phyloP scores from a whole-genome alignment of 768 basidiomycete species.

The Amanita brunnescens region DNA sequence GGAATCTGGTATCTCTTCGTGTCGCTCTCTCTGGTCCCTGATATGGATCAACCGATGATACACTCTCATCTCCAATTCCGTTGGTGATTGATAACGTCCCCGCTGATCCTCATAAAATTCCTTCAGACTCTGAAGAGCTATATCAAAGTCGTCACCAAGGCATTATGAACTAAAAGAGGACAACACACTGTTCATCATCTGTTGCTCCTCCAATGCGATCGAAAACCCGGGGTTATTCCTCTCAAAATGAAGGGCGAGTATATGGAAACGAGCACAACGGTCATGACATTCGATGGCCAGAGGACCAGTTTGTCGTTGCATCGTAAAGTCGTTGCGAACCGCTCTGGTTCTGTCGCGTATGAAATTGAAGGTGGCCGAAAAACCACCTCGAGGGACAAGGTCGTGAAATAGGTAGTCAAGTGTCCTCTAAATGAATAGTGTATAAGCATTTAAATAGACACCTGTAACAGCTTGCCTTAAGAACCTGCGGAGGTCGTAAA shows the following conservation, averaged over 20 bases:
- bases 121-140: constrained; percentile 87
- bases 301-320: constrained; percentile 75
- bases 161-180: background rate
- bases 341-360: constrained; percentile 88
- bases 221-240: constrained; percentile 52
- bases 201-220: constrained; percentile 72
- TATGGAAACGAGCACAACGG: constrained; percentile 90
- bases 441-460: constrained; percentile 4
- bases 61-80: constrained; percentile 92
- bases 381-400: constrained; percentile 61
- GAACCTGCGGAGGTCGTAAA: constrained; percentile 75
- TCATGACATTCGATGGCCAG: constrained; percentile 87
- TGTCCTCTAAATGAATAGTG: constrained; percentile 46
- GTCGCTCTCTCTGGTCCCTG: constrained; percentile 71
- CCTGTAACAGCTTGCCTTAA: constrained; percentile 47
- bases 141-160: background rate
- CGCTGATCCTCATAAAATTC: constrained; percentile 88
- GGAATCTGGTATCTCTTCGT: constrained; percentile 58
- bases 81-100: constrained; percentile 56
- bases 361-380: constrained; percentile 68
- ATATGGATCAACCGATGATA: constrained; percentile 92
- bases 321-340: constrained; percentile 89
- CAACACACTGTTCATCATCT: constrained; percentile 80
- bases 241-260: constrained; percentile 66
- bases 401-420: constrained; percentile 89